Evolutionary conservation across 306 rosid species (phyloP).

Genomic region (Prunus fruticosa): DNA sequence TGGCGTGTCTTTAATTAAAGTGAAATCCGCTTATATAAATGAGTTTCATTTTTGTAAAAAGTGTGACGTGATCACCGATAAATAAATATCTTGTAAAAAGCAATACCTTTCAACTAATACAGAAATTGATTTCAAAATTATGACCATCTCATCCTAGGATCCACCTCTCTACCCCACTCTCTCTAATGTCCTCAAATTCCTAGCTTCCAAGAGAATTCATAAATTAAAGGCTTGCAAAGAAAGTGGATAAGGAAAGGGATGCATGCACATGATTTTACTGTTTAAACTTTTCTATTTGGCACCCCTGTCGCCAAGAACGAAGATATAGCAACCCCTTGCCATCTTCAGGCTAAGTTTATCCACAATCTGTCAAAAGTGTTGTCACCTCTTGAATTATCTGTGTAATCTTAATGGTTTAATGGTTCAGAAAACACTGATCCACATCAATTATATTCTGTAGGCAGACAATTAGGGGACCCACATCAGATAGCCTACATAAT

Average conservation of each 20-base stretch:
- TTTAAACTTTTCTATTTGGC: not conserved
- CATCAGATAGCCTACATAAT: constrained; percentile 6
- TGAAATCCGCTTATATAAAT: no score
- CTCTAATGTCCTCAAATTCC: not conserved
- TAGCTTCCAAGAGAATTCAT: not conserved
- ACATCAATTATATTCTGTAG: not conserved
- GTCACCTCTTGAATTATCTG: not conserved
- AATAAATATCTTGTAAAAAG: no score
- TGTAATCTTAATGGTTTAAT: not conserved
- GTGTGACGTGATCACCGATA: no score
- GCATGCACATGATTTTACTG: not conserved
- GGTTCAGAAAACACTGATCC: not conserved
- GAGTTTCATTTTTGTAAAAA: no score
- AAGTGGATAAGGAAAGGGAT: constrained; percentile 10
- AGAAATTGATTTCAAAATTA: no score
- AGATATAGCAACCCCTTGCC: not conserved
- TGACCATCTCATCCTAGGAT: no score
- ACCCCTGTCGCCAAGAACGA: constrained; percentile 3
- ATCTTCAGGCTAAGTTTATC: constrained; percentile 19
- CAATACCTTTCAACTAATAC: no score
- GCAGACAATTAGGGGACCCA: constrained; percentile 14
- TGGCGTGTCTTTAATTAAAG: no score
- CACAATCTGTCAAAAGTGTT: constrained; percentile 15
- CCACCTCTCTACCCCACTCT: no score
- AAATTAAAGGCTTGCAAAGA: not conserved